These are phyloP conservation scores for Xylaria grammica DNA, from an alignment of 495 filamentous ascomycete species.

Conservation along the genomic window DNA sequence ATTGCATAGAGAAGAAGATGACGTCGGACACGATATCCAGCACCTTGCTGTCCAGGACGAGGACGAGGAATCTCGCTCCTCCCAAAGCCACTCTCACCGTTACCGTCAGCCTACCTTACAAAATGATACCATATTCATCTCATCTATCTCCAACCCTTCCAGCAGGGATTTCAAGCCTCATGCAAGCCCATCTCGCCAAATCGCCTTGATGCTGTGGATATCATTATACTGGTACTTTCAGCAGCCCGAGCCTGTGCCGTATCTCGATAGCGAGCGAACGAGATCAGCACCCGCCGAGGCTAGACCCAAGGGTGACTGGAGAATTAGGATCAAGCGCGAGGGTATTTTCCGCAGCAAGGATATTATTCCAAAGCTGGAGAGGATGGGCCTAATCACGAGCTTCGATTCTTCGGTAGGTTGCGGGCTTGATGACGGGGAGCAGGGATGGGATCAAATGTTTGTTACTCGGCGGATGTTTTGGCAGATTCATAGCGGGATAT, in stretches of 20 bases:
- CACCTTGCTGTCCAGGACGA: conserved; percentile 30
- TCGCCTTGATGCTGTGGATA: conserved; percentile 96
- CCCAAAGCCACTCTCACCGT: conserved; percentile 57
- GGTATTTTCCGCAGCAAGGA: conserved; percentile 84
- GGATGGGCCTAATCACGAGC: conserved; percentile 84
- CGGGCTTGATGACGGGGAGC: conserved; percentile 63
- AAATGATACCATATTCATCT: conserved; percentile 85
- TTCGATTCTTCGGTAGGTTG: conserved; percentile 78
- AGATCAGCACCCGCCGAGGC: conserved; percentile 68
- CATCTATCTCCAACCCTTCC: conserved; percentile 83
- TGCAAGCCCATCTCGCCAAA: conserved; percentile 78
- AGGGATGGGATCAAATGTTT: conserved; percentile 81
- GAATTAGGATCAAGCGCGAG: conserved; percentile 80
- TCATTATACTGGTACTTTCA: conserved; percentile 98
- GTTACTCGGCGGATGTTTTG: conserved; percentile 82
- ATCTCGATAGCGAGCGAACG: conserved; percentile 65
- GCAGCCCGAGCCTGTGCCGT: conserved; percentile 62
- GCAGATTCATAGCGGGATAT: conserved; percentile 86
- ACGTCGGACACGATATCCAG: conserved; percentile 38
- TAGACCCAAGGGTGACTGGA: conserved; percentile 84
- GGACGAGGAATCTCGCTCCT: conserved; percentile 24
- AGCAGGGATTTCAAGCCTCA: conserved; percentile 78
- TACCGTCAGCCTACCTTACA: conserved; percentile 75
- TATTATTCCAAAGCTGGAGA: conserved; percentile 85
- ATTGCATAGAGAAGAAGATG: conserved; percentile 73